Conservation (phyloP, 2,329 filamentous ascomycete species). For the Alternaria triticimaculans region DNA sequence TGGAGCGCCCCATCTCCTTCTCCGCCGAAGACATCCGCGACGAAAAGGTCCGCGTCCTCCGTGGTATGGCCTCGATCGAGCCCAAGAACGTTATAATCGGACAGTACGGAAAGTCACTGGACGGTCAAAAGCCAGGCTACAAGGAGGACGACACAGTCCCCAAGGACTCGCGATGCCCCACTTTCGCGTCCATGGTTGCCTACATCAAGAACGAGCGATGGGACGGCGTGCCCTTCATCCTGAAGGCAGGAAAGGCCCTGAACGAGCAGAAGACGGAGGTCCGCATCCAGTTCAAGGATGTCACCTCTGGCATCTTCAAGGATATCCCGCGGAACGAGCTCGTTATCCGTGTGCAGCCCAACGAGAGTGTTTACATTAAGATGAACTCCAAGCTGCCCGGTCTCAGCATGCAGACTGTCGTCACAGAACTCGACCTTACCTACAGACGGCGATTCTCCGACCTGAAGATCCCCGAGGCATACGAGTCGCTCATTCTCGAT, state of each 20-base stretch:
- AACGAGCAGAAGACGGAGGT: constrained; percentile 99
- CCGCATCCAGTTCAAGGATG: constrained; percentile 98
- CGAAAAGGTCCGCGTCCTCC: constrained; percentile 96
- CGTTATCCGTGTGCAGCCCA: constrained; percentile 98
- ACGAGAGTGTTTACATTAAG: constrained; percentile 99
- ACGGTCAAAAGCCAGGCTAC: constrained; percentile 95
- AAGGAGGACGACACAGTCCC: constrained; percentile 99
- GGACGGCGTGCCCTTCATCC: constrained; percentile 98
- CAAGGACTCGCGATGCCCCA: constrained; percentile 95
- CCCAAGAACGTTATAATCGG: constrained; percentile 99
- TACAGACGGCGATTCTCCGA: constrained; percentile 98
- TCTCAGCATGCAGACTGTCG: constrained; percentile 98
- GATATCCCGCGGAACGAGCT: constrained; percentile 99
- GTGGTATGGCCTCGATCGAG: constrained; percentile 91
- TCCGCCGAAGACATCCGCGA: constrained; percentile 97
- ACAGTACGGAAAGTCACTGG: constrained; percentile 95
- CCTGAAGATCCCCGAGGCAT: constrained; percentile 98
- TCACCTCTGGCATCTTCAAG: constrained; percentile 99
- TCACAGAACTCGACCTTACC: constrained; percentile 97
- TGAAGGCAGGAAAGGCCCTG: constrained; percentile 98
- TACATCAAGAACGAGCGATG: constrained; percentile 99
- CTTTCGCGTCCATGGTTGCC: constrained; percentile 94
- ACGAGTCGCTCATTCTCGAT: constrained; percentile 96
- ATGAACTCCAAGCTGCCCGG: constrained; percentile 99
- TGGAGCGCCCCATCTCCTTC: constrained; percentile 98